phyloP scores from a whole-genome alignment of 805 yeast species.

The Kuraishia molischiana region DNA sequence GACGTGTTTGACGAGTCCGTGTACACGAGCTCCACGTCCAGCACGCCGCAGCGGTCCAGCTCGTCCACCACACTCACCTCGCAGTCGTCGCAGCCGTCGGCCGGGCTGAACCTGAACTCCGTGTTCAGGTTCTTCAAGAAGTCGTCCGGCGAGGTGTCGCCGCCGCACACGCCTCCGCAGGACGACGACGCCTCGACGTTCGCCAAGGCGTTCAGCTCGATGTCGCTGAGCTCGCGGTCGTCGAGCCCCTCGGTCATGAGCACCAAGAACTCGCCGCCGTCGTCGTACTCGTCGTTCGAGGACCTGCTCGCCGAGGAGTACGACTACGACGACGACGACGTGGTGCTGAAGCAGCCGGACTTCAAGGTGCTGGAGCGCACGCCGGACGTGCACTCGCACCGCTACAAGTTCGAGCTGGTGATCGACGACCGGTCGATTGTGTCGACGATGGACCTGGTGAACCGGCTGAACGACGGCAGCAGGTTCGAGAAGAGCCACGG shows the following conservation, averaged over 20 bases:
- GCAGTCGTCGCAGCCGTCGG: conserved; percentile 5
- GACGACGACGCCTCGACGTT: too few relatives aligned
- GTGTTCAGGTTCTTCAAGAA: conserved; percentile 17
- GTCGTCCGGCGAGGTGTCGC: neutral
- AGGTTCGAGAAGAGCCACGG: neutral
- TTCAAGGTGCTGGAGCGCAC: conserved; percentile 6
- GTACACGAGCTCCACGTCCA: conserved; percentile 23
- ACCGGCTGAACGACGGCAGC: neutral
- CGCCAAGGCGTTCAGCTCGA: conserved; percentile 5
- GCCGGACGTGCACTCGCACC: conserved; percentile 11
- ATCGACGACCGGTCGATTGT: conserved; percentile 9
- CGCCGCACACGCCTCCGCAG: too few relatives aligned
- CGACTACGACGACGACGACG: conserved; percentile 3
- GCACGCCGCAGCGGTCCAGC: neutral
- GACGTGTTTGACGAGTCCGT: conserved; percentile 61
- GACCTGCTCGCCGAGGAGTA: conserved; percentile 6
- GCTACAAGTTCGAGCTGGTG: conserved; percentile 16
- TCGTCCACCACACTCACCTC: conserved; percentile 4
- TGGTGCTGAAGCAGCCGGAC: neutral
- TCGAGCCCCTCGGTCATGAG: conserved; percentile 19
- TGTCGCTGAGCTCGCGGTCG: conserved; percentile 15
- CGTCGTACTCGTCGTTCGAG: conserved; percentile 8
- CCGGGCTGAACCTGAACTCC: conserved; percentile 8
- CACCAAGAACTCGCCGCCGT: conserved; percentile 17
- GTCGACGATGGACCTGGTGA: neutral